Evolutionary conservation across 139 green algal species (phyloP), one percentile per base, ranked within the genome.

Genomic region (Limnomonas spitsbergensis): DNA sequence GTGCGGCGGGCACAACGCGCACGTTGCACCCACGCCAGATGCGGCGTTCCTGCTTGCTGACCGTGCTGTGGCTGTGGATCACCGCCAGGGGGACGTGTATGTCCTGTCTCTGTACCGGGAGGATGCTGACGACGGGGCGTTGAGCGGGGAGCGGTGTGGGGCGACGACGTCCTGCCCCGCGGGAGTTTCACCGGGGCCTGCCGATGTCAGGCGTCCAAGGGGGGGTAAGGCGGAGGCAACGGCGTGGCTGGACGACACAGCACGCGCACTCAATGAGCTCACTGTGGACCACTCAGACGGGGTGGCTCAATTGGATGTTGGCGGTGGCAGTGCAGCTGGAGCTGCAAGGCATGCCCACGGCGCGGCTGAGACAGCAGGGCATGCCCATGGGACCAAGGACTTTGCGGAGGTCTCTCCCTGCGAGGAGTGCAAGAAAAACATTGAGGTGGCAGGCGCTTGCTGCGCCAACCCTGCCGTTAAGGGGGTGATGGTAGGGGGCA

Each of bases 31-130:
- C 3, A 84, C 78, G 4, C 94, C 96, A 0, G 95, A 99, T 68
- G 93, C 96, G 14, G 85, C 88, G 1, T 84, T 98, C 67, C 91
- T 96, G 40, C 84, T 98, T 38, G 93, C 88, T 0, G 96, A 99
- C 84, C 89, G 89, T 32, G 27, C 97, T 9, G 26, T 99, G 24
- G 96, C 84, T 1, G 53, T 97, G 1, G 96, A 99, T 76, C 93
- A 98, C 53, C 4, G 52, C 3, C 66, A 24, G 2, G 81, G 86
- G 3, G 90, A 94, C 35, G 78, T 96, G 29, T 99, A 95, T 56
- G 52, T 92, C 31, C 40, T 98, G 40, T 91, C 90, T 3, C 27
- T 93, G 66, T 53, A 82, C 20, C 56, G 56, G 7, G 81, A 88
- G 36, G 3, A 0, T 26, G n/a, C 72, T 71, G n/a, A 20, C 20